Conservation (phyloP, 2,329 filamentous ascomycete genomes). For the Colletotrichum tabaci region DNA sequence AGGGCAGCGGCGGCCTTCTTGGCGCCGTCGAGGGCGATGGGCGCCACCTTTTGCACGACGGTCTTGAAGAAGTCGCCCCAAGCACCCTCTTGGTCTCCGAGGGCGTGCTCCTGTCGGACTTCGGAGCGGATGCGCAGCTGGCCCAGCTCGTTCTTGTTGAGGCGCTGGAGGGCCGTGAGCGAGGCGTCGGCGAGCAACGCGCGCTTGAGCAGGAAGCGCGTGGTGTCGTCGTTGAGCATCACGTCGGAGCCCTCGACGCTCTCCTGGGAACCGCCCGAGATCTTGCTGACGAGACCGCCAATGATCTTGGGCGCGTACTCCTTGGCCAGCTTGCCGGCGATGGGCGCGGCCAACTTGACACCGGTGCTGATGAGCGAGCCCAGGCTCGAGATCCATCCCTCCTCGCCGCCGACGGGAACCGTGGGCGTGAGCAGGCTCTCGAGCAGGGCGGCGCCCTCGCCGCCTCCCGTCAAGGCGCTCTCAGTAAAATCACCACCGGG, state of each 20-base stretch:
- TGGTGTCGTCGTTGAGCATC: slow-evolving; percentile 1
- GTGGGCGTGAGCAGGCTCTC: background rate
- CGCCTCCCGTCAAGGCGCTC: background rate
- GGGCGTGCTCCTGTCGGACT: background rate
- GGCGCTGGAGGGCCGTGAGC: slow-evolving; percentile 2
- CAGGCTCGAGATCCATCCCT: background rate
- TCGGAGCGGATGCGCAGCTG: background rate
- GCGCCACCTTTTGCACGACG: slow-evolving; percentile 4
- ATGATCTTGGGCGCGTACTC: background rate
- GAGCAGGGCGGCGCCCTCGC: background rate
- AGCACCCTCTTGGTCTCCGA: slow-evolving; percentile 1
- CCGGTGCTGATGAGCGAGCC: slow-evolving; percentile 1
- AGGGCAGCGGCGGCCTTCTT: background rate
- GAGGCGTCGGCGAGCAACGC: background rate
- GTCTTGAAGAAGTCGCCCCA: slow-evolving; percentile 6
- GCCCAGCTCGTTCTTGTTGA: background rate
- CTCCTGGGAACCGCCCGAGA: background rate
- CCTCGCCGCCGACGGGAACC: slow-evolving; percentile 1
- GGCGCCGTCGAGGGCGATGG: slow-evolving; percentile 2
- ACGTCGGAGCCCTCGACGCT: no score
- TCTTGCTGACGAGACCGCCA: background rate
- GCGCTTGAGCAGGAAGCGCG: slow-evolving; percentile 8
- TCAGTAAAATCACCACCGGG: background rate
- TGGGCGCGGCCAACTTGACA: background rate
- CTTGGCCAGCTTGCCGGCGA: background rate